Evolutionary conservation across 306 rosid genomes (phyloP).

Genomic region (barrel medic (Medicago truncatula)): MtrunA17r5.0-ANR NC_053045.1:32389501-32390000

Average conservation of each 20-base stretch:
- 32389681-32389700: constrained; percentile 84
- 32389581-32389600: constrained; percentile 91
- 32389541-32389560: constrained; percentile 81
- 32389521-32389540: constrained; percentile 69
- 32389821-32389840: constrained; percentile 85
- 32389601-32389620: constrained; percentile 82
- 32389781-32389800: constrained; percentile 46
- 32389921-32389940: constrained; percentile 49
- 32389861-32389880: constrained; percentile 85
- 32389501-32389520: constrained; percentile 66
- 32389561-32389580: constrained; percentile 85
- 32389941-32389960: constrained; percentile 49
- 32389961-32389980: constrained; percentile 25
- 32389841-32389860: constrained; percentile 76
- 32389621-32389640: constrained; percentile 80
- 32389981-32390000: constrained; percentile 21
- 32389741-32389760: constrained; percentile 74
- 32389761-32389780: constrained; percentile 77
- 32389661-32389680: constrained; percentile 75
- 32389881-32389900: constrained; percentile 38
- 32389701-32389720: constrained; percentile 92
- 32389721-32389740: constrained; percentile 89
- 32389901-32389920: constrained; percentile 53
- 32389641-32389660: constrained; percentile 90
- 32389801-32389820: constrained; percentile 85